Evolutionary conservation across 139 green algal species (phyloP).

Genomic region (Picochlorum sp.): DNA sequence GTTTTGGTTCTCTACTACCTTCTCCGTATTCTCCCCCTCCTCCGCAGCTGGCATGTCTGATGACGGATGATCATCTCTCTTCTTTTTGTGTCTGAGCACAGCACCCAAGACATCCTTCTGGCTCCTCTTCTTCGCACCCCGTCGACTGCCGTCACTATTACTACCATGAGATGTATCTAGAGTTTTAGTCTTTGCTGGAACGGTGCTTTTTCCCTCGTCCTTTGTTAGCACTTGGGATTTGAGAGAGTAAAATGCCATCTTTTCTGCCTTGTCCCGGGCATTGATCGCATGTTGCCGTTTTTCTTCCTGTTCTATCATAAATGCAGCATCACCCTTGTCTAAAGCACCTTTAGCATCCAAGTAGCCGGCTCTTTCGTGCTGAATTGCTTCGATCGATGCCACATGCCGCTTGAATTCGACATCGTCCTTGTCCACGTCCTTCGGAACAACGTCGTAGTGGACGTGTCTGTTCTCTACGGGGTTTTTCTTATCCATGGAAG

Average conservation of each 20-base stretch:
- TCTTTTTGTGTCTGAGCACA: too few species aligned
- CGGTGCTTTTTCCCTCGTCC: not conserved
- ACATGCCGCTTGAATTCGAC: conserved; percentile 15
- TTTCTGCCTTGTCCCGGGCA: conserved; percentile 30
- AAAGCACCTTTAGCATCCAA: conserved; percentile 42
- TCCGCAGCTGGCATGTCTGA: not conserved
- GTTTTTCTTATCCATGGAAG: too few species aligned
- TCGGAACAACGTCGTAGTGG: too few species aligned
- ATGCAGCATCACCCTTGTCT: conserved; percentile 49
- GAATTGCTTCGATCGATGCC: conserved; percentile 44
- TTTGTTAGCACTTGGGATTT: not conserved
- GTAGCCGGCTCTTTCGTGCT: conserved; percentile 39
- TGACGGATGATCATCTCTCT: too few species aligned
- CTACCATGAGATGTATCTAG: too few species aligned
- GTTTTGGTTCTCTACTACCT: not conserved
- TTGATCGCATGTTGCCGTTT: conserved; percentile 32
- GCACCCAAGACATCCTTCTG: too few species aligned
- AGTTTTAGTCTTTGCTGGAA: too few species aligned
- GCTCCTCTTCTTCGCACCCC: too few species aligned
- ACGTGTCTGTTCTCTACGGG: too few species aligned
- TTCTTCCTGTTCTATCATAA: conserved; percentile 45
- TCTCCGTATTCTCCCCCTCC: not conserved
- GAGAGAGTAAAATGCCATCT: conserved; percentile 11
- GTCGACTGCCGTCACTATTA: too few species aligned
- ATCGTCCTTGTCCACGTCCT: conserved; percentile 3